Evolutionary conservation across 2,329 filamentous ascomycete genomes (phyloP), one percentile per base, ranked within the genome.

Genomic region (Cercospora canescens): DNA sequence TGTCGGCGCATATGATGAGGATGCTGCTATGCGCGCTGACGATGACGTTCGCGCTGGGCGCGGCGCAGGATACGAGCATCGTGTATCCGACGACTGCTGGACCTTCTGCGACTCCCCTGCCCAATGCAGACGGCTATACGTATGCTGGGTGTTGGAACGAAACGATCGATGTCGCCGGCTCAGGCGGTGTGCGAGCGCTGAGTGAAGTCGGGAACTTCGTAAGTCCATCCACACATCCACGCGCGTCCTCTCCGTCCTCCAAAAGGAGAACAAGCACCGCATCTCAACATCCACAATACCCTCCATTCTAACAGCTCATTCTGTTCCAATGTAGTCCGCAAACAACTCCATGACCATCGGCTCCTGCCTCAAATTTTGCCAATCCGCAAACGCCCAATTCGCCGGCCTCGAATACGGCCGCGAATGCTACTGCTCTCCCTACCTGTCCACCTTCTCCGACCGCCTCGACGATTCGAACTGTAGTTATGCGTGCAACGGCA

Each of bases 101-200:
- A 3, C 26, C 74, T 28, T 69, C 65, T 30, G 73, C 69, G 50
- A 74, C 67, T 11, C 52, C 70, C 7, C 57, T 73, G 11, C 60
- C 72, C 4, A 70, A 62, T 58, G 66, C 64, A 3, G 58, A 60
- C 26, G 72, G 73, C 50, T 88, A 86, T 77, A 68, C 62, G 16
- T 88, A 88, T 76, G 73, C 76, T n/a, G 86, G 86, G 63, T 89
- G 87, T 78, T 88, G 78, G 78, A 86, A 86, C 70, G 86, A 88
- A 73, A 87, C 86, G 2, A 82, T 80, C n/a, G 62, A 65, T 14
- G 55, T 73, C 32, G 26, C 63, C 3, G 77, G 78, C 41, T 72
- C 84, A 14, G 78, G 78, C 30, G 78, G 78, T 55, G 74, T 66
- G 57, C 81, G 80, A 71, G 84, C 86, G 16, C 78, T 88, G 39